phyloP scores from a whole-genome alignment of 148 eudicot species.

The Amaranthus hypochondriacus region DNA sequence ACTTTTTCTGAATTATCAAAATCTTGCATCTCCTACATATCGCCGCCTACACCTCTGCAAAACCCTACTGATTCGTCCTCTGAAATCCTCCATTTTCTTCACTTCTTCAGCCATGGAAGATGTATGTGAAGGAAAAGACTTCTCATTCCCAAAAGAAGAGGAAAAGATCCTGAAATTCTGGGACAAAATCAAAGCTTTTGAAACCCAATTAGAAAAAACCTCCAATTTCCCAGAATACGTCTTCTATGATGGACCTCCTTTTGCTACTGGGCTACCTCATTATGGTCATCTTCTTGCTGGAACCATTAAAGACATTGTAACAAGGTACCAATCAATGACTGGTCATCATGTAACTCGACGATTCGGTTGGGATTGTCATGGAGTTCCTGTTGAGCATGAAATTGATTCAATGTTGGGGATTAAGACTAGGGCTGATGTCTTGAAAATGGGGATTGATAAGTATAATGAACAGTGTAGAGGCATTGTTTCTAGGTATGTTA shows the following conservation, averaged over 20 bases:
- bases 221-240: slow-evolving; percentile 58
- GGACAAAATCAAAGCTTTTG: slow-evolving; percentile 64
- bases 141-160: slow-evolving; percentile 77
- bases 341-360: slow-evolving; percentile 91
- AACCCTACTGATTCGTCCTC: not conserved
- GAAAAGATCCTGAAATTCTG: slow-evolving; percentile 60
- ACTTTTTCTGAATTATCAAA: no score
- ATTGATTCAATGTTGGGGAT: slow-evolving; percentile 69
- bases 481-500: slow-evolving; percentile 78
- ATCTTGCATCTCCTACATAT: no score
- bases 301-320: slow-evolving; percentile 84
- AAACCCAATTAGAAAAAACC: slow-evolving; percentile 67
- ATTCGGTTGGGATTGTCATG: slow-evolving; percentile 98
- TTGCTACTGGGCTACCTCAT: slow-evolving; percentile 92
- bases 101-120: slow-evolving; percentile 58
- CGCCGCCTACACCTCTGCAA: not conserved
- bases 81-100: not conserved
- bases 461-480: slow-evolving; percentile 91
- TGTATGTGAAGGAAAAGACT: slow-evolving; percentile 83
- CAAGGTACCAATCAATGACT: slow-evolving; percentile 74
- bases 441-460: slow-evolving; percentile 78
- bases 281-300: slow-evolving; percentile 94
- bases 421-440: slow-evolving; percentile 57
- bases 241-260: slow-evolving; percentile 94
- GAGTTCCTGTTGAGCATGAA: slow-evolving; percentile 81